Base-by-base conservation (phyloP, 2,329 filamentous ascomycete species). In the Fusarium stilboides region DNA sequence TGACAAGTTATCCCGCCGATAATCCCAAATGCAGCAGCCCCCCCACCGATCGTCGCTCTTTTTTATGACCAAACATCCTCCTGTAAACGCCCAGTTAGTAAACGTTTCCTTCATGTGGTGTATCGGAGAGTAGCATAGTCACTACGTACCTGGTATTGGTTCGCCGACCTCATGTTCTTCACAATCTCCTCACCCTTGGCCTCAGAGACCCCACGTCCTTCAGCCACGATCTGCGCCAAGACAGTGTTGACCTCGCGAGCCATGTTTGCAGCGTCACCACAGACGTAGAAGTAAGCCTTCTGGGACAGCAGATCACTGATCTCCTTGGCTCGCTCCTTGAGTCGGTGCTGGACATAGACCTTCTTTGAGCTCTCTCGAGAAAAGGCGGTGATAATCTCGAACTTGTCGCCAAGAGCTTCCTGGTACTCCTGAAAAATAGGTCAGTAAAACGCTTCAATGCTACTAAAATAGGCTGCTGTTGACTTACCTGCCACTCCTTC, bases 191-290 rank as follows among this genome's bases (percentile, higher is more conserved):
- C 96, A 15, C 89, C 96, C 87, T 97, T 97, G 69, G 91, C 85
- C 75, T 95, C 91, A 3, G 93, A 86, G 61, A 98, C 87, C 51
- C 92, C 92, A 55, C 96, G 89, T 80, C 97, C 88, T 78, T 94
- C 89, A 26, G 94, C 86, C 73, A 99, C 91, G 76, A 98, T 97
- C 78, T 97, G 91, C 26, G 87, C 91, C 43, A 99, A 86, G n/a
- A 94, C 89, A 24, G 91, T 86, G 79, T 97, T 98, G 76, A 98
- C 94, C 79, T 97, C 94, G 60, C 94, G 91, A 46, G 94, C 94
- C 94, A 98, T 98, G 84, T 97, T 94, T 58, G 96, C 93, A 1
- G 97, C 97, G 78, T 99, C 96, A 82, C 96, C 96, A 76, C 97
- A 99, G 61, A 99, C 95, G 80, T 99, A 99, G 80, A 99, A 94